Conservation (phyloP, 176 grass and related monocot genomes). For the Bromus sterilis region DNA sequence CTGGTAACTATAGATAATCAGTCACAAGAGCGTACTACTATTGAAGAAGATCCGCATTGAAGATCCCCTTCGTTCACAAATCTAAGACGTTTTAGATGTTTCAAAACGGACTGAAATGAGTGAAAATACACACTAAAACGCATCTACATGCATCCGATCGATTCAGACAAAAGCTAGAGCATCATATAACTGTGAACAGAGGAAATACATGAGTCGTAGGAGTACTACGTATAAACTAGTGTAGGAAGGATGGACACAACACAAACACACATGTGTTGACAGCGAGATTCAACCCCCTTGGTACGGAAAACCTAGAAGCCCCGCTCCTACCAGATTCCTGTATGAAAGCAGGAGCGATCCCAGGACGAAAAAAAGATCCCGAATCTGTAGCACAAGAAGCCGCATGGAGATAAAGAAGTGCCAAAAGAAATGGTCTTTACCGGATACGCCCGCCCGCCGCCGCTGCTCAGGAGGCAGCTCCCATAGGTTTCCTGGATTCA, state of each 20-base stretch:
- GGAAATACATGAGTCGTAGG: too few relatives aligned
- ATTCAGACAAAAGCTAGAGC: background rate
- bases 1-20: too few relatives aligned
- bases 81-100: too few relatives aligned
- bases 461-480: background rate
- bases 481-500: background rate
- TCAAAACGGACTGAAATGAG: too few relatives aligned
- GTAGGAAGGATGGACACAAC: background rate
- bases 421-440: background rate
- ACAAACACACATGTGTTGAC: background rate
- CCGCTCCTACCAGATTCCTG: background rate
- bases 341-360: background rate
- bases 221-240: background rate
- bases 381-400: background rate
- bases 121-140: too few relatives aligned
- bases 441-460: background rate
- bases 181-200: too few relatives aligned
- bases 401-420: background rate
- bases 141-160: too few relatives aligned
- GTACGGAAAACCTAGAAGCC: background rate
- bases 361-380: background rate
- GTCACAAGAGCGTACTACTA: too few relatives aligned
- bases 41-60: too few relatives aligned
- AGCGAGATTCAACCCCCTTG: background rate
- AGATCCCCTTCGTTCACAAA: too few relatives aligned